These are phyloP conservation scores for Kazachstania taianensis DNA, from an alignment of 805 yeast genomes.

Conservation along the genomic window DNA sequence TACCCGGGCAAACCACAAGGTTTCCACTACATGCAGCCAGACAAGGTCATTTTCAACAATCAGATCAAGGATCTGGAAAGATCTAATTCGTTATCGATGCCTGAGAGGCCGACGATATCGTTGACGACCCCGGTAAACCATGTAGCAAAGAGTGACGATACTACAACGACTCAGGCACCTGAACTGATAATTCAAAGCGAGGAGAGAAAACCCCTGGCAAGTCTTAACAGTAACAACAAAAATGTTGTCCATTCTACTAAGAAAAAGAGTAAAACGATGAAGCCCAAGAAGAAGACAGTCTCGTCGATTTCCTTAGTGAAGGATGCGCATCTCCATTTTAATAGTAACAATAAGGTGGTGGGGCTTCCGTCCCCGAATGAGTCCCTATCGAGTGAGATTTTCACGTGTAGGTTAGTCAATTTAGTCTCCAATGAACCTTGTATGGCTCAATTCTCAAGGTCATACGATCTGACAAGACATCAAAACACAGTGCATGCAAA, in stretches of 20 bases:
- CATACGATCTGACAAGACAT: slow-evolving; percentile 89
- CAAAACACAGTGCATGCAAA: slow-evolving; percentile 94
- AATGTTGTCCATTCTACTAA: background rate
- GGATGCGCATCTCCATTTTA: background rate
- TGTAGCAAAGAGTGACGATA: no score
- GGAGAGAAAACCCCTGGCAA: slow-evolving; percentile 6
- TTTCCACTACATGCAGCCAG: no score
- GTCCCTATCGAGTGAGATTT: slow-evolving; percentile 7
- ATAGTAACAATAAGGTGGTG: background rate
- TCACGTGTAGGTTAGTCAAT: slow-evolving; percentile 15
- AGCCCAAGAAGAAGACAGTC: background rate
- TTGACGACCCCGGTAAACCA: no score
- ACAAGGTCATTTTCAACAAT: slow-evolving; percentile 8
- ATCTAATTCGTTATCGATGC: slow-evolving; percentile 9
- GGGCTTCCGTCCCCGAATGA: background rate
- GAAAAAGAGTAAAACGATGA: background rate
- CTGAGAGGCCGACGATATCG: slow-evolving; percentile 4
- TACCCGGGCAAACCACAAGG: background rate
- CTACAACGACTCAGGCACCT: background rate
- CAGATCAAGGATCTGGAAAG: slow-evolving; percentile 6
- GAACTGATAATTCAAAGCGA: no score
- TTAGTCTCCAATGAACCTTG: slow-evolving; percentile 24
- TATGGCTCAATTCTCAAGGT: slow-evolving; percentile 62
- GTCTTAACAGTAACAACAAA: slow-evolving; percentile 5
- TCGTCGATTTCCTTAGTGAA: no score